Conservation (phyloP, 2,329 filamentous ascomycete genomes). For the Diplodia scrobiculata region DNA sequence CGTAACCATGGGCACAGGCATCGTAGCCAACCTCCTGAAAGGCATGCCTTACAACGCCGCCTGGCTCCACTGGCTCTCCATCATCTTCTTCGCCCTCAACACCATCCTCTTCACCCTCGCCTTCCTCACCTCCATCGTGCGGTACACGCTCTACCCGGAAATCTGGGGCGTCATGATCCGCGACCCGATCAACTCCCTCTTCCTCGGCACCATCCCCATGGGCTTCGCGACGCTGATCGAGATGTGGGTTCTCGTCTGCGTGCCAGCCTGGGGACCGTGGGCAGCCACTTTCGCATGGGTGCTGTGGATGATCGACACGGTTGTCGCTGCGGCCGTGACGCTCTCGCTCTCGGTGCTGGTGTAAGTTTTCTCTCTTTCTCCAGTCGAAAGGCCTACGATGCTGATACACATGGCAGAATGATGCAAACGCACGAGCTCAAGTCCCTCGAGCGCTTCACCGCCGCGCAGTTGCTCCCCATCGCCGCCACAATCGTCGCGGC, state of each 20-base stretch:
- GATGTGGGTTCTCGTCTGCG: conserved; percentile 62
- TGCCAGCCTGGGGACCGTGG: conserved; percentile 59
- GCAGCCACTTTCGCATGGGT: conserved; percentile 48
- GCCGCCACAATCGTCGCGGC: conserved; percentile 65
- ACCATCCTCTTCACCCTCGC: conserved; percentile 58
- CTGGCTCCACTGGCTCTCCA: conserved; percentile 60
- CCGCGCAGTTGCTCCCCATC: conserved; percentile 64
- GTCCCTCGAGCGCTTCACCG: conserved; percentile 54
- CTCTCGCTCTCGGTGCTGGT: conserved; percentile 57
- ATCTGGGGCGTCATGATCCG: conserved; percentile 65
- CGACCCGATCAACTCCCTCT: conserved; percentile 65
- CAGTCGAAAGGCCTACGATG: rapidly evolving
- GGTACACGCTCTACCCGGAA: conserved; percentile 64
- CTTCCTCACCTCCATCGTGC: conserved; percentile 54
- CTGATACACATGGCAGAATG: conserved; percentile 4
- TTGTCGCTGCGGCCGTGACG: conserved; percentile 44
- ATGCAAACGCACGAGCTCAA: conserved; percentile 25
- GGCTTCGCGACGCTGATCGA: conserved; percentile 66
- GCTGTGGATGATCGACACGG: conserved; percentile 51
- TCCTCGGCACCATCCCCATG: conserved; percentile 66
- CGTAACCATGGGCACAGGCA: conserved; percentile 62
- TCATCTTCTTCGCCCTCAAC: conserved; percentile 62
- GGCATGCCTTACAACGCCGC: conserved; percentile 60
- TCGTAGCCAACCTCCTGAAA: conserved; percentile 64
- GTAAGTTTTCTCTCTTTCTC: neutral